Evolutionary conservation across 108 stramenopile genomes (phyloP).

Genomic region (Cyclotella baltica): DNA sequence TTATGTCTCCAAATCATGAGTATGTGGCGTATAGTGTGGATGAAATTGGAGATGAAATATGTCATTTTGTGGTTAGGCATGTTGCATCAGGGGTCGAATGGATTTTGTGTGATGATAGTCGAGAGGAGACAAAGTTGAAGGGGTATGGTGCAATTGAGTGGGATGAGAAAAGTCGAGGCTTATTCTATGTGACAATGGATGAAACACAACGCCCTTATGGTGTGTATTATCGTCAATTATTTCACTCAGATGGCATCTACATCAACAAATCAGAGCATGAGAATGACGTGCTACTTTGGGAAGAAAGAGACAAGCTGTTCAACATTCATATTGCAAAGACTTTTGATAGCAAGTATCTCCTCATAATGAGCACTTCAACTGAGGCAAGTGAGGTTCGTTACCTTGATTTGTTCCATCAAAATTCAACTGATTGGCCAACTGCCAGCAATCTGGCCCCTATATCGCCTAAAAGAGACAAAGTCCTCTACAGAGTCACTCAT

Average conservation of each 20-base stretch:
- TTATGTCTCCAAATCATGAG: slow-evolving; percentile 66
- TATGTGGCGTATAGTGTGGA: slow-evolving; percentile 93
- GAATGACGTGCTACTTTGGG: slow-evolving; percentile 76
- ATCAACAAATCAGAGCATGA: slow-evolving; percentile 8
- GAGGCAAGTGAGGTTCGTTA: slow-evolving; percentile 90
- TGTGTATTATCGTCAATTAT: slow-evolving; percentile 57
- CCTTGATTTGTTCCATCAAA: slow-evolving; percentile 47
- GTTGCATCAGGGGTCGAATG: slow-evolving; percentile 70
- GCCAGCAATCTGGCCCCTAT: slow-evolving; percentile 61
- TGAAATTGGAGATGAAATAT: slow-evolving; percentile 89
- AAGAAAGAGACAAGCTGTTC: slow-evolving; percentile 80
- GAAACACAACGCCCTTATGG: slow-evolving; percentile 79
- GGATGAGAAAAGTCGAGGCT: slow-evolving; percentile 75
- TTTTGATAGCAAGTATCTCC: slow-evolving; percentile 64
- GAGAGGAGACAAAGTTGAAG: slow-evolving; percentile 25
- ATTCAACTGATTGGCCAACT: not conserved
- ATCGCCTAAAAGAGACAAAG: slow-evolving; percentile 63
- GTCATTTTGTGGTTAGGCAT: slow-evolving; percentile 79
- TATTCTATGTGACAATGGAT: slow-evolving; percentile 92
- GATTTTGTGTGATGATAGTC: slow-evolving; percentile 60
- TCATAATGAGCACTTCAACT: slow-evolving; percentile 65
- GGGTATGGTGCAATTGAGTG: slow-evolving; percentile 78
- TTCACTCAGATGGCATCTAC: slow-evolving; percentile 28
- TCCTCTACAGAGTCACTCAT: slow-evolving; percentile 73
- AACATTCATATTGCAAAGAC: slow-evolving; percentile 67